phyloP scores from a whole-genome alignment of 2,329 filamentous ascomycete species.

The Colletotrichum aenigma region DNA sequence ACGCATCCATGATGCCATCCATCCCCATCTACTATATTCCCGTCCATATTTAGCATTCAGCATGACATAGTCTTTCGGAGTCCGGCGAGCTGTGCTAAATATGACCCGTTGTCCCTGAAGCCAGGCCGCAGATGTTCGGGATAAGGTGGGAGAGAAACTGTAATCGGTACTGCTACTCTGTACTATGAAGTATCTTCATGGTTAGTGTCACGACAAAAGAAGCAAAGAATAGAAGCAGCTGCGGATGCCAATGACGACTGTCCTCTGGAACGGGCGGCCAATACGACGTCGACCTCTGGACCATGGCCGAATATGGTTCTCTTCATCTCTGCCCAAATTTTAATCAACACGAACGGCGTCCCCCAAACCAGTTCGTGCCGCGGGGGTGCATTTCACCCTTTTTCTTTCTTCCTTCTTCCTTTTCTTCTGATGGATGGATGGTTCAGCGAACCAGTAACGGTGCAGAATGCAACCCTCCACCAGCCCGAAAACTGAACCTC shows the following conservation, averaged over 20 bases:
- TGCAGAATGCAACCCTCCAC: background rate
- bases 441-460: background rate
- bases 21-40: background rate
- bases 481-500: background rate
- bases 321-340: conserved; percentile 11
- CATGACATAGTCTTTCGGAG: conserved; percentile 4
- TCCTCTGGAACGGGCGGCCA: background rate
- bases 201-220: background rate
- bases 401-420: background rate
- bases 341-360: conserved; percentile 5
- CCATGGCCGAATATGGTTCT: conserved; percentile 1
- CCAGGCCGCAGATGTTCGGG: background rate
- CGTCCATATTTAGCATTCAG: conserved; percentile 9
- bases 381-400: background rate
- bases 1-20: background rate
- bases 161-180: background rate
- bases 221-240: background rate
- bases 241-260: background rate
- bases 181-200: background rate
- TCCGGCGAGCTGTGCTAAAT: conserved; percentile 7
- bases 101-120: background rate
- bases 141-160: background rate
- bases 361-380: conserved; percentile 11
- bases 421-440: background rate
- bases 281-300: background rate